Evolutionary conservation across 805 yeast species (phyloP).

Genomic region (Aciculoconidium aculeatum): DNA sequence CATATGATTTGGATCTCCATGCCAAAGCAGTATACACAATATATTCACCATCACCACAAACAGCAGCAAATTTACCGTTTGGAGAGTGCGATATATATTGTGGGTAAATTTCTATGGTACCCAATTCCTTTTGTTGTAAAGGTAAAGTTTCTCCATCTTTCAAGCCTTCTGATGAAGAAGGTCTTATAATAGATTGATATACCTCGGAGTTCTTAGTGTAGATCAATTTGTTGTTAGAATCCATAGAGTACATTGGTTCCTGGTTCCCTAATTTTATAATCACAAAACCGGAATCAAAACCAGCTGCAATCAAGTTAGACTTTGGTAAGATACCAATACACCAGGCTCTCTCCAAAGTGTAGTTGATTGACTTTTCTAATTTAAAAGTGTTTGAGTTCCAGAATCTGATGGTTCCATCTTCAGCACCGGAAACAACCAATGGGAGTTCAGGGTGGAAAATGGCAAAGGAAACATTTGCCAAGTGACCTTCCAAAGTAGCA

Average conservation of each 20-base stretch:
- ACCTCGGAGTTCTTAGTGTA: constrained; percentile 91
- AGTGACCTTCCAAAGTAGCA: constrained; percentile 90
- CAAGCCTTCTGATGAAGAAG: constrained; percentile 51
- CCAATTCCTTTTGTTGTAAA: constrained; percentile 81
- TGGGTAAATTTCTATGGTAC: constrained; percentile 92
- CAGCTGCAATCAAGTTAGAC: constrained; percentile 78
- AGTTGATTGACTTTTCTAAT: constrained; percentile 84
- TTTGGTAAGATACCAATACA: constrained; percentile 71
- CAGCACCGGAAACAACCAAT: constrained; percentile 90
- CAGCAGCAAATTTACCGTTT: constrained; percentile 94
- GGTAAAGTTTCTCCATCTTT: constrained; percentile 80
- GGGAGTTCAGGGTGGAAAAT: constrained; percentile 98
- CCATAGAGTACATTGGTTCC: constrained; percentile 91
- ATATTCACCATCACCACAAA: constrained; percentile 97
- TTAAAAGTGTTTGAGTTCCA: constrained; percentile 96
- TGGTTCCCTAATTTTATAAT: constrained; percentile 87
- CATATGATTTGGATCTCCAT: constrained; percentile 95
- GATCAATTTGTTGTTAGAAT: constrained; percentile 82
- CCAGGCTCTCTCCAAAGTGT: constrained; percentile 96
- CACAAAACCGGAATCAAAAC: constrained; percentile 93
- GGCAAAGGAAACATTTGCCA: constrained; percentile 93
- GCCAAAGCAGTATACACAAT: constrained; percentile 94
- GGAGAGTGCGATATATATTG: constrained; percentile 86
- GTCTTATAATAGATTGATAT: constrained; percentile 72
- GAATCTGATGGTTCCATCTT: constrained; percentile 87